phyloP scores from a whole-genome alignment of 2,329 filamentous ascomycete genomes.

The Fusarium sterilihyphosum region DNA sequence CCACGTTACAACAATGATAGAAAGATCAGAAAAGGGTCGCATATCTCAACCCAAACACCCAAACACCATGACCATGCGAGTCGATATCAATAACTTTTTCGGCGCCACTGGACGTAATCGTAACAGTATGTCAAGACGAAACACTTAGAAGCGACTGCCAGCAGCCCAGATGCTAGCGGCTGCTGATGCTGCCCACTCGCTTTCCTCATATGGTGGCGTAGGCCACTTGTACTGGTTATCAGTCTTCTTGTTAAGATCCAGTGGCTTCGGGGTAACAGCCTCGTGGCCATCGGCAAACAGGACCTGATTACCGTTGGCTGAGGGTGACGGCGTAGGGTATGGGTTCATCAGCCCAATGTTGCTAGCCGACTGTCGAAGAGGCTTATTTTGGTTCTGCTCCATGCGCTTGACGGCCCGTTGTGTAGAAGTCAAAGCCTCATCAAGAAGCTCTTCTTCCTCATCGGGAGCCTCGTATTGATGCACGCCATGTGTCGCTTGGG shows the following conservation, averaged over 20 bases:
- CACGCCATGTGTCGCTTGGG: conserved; percentile 77
- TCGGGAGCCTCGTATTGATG: conserved; percentile 93
- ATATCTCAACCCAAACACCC: conserved; percentile 41
- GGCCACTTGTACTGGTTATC: conserved; percentile 79
- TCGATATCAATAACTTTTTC: conserved; percentile 42
- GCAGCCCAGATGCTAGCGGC: conserved; percentile 83
- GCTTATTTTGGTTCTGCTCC: conserved; percentile 57
- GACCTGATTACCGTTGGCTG: conserved; percentile 82
- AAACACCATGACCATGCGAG: conserved; percentile 45
- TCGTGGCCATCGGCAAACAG: conserved; percentile 76
- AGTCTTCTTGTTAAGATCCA: conserved; percentile 72
- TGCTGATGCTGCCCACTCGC: conserved; percentile 87
- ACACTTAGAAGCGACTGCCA: conserved; percentile 67
- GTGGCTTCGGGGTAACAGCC: conserved; percentile 72
- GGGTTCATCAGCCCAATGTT: conserved; percentile 69
- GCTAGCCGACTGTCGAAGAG: conserved; percentile 70
- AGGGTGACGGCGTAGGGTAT: conserved; percentile 76
- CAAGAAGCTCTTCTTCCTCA: conserved; percentile 94
- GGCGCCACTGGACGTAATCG: conserved; percentile 41
- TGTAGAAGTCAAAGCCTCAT: conserved; percentile 85
- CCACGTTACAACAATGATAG: conserved; percentile 33
- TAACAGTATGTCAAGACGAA: conserved; percentile 20
- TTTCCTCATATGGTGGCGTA: conserved; percentile 93
- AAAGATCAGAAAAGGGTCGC: conserved; percentile 28
- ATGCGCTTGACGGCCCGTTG: conserved; percentile 78